Base-by-base conservation (phyloP, 2,329 filamentous ascomycete genomes). In the Colletotrichum falcatum region DNA sequence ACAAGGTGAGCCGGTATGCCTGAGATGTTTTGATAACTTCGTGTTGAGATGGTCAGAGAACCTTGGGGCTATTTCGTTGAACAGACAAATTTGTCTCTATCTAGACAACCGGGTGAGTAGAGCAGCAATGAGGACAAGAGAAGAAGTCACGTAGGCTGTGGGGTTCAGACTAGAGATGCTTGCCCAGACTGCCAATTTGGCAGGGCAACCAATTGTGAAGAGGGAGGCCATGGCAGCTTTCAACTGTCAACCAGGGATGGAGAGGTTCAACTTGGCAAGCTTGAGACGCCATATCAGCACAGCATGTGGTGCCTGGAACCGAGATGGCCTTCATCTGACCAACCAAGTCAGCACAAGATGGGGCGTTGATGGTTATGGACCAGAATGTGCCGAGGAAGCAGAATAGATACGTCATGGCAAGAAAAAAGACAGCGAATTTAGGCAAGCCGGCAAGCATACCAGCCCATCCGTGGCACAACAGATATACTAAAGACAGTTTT, bases 401-500 rank as follows among this genome's bases (percentile, higher is more conserved):
- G 6, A 48, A 30, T 9, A 4, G 26, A 14, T 12, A 9, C 23
- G 14, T 18, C n/a, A 48, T 49, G 20, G 14, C 28, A n/a, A 30
- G 14, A 37, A 5, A 48, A 9, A 39, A 26, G 5, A 37, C 30
- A n/a, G 37, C 30, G 23, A 16, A 14, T 28, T 3, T 5, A 39
- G 14, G 16, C 9, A 30, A 12, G 23, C 5, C 23, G 26, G 30
- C 11, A 35, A 28, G 30, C 14, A 26, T 35, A 33, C 35, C 18
- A n/a, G 59, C 33, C 37, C 33, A 51, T 28, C 12, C 16, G n/a
- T 26, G 30, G 37, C 35, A 48, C 46, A 61, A 16, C 33, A 51
- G 14, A 37, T 55, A 56, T 63, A 16, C 65, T 64, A 68, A 59
- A 26, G 65, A 61, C 51, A 58, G 16, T 58, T 62, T 62, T 54